Conservation (phyloP, 2,329 filamentous ascomycete species). For the Cladosporium sp. region DNA sequence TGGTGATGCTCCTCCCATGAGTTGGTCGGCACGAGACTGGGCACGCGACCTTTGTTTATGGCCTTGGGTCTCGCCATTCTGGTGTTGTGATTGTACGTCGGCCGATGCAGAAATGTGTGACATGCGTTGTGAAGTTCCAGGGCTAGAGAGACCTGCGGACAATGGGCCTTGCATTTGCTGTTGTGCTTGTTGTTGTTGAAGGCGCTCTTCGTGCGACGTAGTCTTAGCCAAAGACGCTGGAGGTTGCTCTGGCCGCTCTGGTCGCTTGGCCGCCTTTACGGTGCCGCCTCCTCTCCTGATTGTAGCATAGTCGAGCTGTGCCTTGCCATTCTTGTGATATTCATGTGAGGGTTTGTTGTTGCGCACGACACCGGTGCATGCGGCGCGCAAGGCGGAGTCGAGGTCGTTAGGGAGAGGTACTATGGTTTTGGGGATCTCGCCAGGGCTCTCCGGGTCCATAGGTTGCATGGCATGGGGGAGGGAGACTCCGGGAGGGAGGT, state of each 20-base stretch:
- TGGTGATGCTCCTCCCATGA: conserved; percentile 22
- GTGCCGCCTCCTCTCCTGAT: conserved; percentile 21
- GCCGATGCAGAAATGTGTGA: not conserved
- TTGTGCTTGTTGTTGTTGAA: not conserved
- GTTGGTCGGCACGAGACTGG: conserved; percentile 24
- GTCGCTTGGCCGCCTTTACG: conserved; percentile 5
- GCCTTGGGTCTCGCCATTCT: conserved; percentile 12
- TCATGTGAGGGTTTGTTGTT: conserved; percentile 34
- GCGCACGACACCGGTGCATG: conserved; percentile 42
- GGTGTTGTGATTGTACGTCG: conserved; percentile 17
- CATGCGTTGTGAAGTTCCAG: not conserved
- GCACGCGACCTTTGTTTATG: conserved; percentile 16
- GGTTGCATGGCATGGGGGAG: not conserved
- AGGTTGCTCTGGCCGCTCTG: conserved; percentile 1
- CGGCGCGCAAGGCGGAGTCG: conserved; percentile 42
- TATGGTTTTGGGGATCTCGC: conserved; percentile 40
- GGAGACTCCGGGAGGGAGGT: not conserved
- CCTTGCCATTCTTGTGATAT: conserved; percentile 21
- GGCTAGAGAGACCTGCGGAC: not conserved
- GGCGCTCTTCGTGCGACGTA: conserved; percentile 1
- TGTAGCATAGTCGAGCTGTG: conserved; percentile 31
- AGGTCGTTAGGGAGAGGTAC: conserved; percentile 39
- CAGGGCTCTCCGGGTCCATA: conserved; percentile 31
- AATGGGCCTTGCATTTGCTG: not conserved
- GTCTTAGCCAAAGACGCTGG: not conserved